Evolutionary conservation across 768 basidiomycete genomes (phyloP).

Genomic region (Suillus decipiens): DNA sequence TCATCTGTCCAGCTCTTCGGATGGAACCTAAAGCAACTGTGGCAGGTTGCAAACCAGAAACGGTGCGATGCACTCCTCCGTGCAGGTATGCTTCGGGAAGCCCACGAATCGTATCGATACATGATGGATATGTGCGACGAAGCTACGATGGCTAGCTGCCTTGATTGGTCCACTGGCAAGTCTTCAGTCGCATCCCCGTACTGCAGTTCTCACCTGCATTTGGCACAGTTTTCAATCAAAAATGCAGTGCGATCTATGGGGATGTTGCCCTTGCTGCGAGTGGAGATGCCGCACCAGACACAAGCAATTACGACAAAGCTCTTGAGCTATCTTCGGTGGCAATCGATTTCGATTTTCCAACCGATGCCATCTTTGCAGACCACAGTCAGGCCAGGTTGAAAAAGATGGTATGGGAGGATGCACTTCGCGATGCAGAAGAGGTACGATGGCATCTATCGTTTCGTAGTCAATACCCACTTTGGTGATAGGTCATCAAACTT

Average conservation of each 20-base stretch:
- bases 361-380: background rate
- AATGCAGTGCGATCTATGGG: background rate
- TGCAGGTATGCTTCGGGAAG: background rate
- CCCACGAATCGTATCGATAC: background rate
- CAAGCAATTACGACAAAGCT: background rate
- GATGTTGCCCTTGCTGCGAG: background rate
- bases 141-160: background rate
- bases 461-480: background rate
- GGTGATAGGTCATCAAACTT: background rate
- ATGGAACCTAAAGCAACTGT: background rate
- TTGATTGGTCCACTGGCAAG: background rate
- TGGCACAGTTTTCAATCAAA: background rate
- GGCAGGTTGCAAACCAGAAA: background rate
- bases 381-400: background rate
- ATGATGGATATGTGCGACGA: background rate
- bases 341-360: background rate
- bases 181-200: background rate
- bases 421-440: background rate
- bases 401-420: background rate
- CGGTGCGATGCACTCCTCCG: background rate
- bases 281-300: background rate
- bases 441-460: background rate
- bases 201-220: background rate
- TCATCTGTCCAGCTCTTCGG: background rate
- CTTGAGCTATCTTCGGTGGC: background rate